Conservation (phyloP, 176 grass and related monocot species). For the Cenchrus americanus region DNA sequence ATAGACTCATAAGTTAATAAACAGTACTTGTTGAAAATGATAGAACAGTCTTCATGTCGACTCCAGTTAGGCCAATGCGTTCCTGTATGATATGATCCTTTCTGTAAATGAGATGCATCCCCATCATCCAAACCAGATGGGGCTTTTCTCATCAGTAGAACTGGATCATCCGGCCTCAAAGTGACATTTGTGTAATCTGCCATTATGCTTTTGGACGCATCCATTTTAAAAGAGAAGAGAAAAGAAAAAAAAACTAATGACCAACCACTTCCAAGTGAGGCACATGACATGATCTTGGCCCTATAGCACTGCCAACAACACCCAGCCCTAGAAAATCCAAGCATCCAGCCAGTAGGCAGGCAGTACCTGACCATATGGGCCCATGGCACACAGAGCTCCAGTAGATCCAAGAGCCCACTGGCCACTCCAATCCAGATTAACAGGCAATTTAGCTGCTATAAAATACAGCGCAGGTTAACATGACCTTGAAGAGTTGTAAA, state of each 20-base stretch:
- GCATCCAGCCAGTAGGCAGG: background rate
- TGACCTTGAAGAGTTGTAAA: slow-evolving; percentile 16
- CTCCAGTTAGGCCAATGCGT: background rate
- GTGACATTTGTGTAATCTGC: slow-evolving; percentile 12
- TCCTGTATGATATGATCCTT: too few relatives aligned
- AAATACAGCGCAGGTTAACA: slow-evolving; percentile 12
- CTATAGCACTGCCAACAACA: too few relatives aligned
- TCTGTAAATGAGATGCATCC: too few relatives aligned
- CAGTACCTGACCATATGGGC: background rate
- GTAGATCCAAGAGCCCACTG: slow-evolving; percentile 13
- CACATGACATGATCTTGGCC: slow-evolving; percentile 30
- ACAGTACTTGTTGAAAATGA: too few relatives aligned
- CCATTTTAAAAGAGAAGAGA: background rate
- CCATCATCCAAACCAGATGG: too few relatives aligned
- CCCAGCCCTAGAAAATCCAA: background rate
- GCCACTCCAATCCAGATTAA: slow-evolving; percentile 32
- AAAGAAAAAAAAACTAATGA: background rate
- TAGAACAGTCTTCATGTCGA: background rate
- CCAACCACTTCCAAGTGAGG: background rate
- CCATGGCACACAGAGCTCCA: slow-evolving; percentile 6
- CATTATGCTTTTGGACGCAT: slow-evolving; percentile 20
- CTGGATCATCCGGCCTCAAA: background rate
- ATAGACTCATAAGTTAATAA: background rate
- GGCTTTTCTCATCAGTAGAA: background rate
- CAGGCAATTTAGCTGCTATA: slow-evolving; percentile 14